Evolutionary conservation across 192 early-diverging fungal species (phyloP), one percentile per base, ranked within the genome.

Genomic region (Podila minutissima): DNA sequence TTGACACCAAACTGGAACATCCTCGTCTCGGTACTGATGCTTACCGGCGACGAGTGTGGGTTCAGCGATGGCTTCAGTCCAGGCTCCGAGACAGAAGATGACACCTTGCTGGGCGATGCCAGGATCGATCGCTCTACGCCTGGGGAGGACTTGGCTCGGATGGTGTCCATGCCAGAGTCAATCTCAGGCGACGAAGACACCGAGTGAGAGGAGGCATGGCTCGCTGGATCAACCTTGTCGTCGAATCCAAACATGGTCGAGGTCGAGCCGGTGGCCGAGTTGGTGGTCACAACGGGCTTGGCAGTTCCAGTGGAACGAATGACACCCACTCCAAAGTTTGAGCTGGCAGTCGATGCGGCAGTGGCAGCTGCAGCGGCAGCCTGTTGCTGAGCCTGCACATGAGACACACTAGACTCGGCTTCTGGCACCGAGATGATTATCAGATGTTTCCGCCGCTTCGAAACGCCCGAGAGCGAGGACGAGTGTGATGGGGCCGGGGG

Each of bases 401-500:
- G 35, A 5, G 71, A 49, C 9, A 60, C 12, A 22, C 71, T 81
- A 7, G 51, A 64, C n/a, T 81, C 77, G 2, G 77, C 71, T 37
- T 81, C 71, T 10, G 77, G 77, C 15, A 81, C 77, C 0, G 77
- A 69, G 51, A 81, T 66, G 20, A 81, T 63, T 26, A 81, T 73
- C 33, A 81, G 28, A 51, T 81, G 77, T 50, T 81, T 81, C 15
- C 71, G 32, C 28, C 66, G 61, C 28, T 73, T 81, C 35, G 77
- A 81, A 2, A 68, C 55, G 28, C 77, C 77, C 12, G 71, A 81
- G n/a, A 81, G 77, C n/a, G 77, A 81, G 3, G 77, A 81, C 2
- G 77, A 81, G 33, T 81, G 77, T 2, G 77, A 81, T 19, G 77
- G 77, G 11, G 77, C 77, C 7, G 77, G 77, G 5, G 77, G 77